phyloP scores from a whole-genome alignment of 2,329 filamentous ascomycete genomes.

The Diplodia intermedia region DNA sequence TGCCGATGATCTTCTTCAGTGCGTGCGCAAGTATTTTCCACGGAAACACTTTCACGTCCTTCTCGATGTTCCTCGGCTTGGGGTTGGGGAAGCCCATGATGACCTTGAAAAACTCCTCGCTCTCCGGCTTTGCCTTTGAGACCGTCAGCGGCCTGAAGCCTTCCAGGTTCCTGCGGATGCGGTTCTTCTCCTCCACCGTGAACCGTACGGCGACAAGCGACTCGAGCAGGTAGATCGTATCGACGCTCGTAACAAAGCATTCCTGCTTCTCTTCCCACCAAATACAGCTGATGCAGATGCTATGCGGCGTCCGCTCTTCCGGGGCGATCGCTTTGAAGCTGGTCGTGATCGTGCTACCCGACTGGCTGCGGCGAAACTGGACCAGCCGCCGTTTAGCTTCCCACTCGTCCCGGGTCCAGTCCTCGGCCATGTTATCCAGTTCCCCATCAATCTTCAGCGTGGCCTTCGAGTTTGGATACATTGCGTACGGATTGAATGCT shows the following conservation, averaged over 20 bases:
- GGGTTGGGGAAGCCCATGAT: conserved; percentile 98
- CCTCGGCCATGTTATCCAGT: conserved; percentile 79
- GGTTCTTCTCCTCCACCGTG: conserved; percentile 97
- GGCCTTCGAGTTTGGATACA: conserved; percentile 81
- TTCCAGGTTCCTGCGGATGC: conserved; percentile 93
- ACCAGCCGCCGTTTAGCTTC: conserved; percentile 82
- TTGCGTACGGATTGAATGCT: conserved; percentile 74
- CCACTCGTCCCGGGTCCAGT: conserved; percentile 84
- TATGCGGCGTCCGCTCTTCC: conserved; percentile 80
- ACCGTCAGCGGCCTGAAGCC: conserved; percentile 92
- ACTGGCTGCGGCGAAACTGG: conserved; percentile 83
- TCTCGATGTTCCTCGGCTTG: conserved; percentile 97
- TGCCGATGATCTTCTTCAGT: conserved; percentile 97
- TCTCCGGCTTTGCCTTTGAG: conserved; percentile 89
- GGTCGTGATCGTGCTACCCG: conserved; percentile 79
- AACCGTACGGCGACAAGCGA: conserved; percentile 86
- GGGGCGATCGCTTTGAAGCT: conserved; percentile 80
- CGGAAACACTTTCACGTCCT: conserved; percentile 97
- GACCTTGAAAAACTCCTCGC: conserved; percentile 97
- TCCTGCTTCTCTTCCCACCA: conserved; percentile 92
- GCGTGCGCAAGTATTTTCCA: conserved; percentile 90
- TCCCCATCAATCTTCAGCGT: conserved; percentile 85
- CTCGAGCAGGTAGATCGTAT: conserved; percentile 94
- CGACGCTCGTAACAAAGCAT: conserved; percentile 94
- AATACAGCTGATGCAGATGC: conserved; percentile 96